Evolutionary conservation across 192 early-diverging fungal genomes (phyloP).

Genomic region (Physocladia obscura): DNA sequence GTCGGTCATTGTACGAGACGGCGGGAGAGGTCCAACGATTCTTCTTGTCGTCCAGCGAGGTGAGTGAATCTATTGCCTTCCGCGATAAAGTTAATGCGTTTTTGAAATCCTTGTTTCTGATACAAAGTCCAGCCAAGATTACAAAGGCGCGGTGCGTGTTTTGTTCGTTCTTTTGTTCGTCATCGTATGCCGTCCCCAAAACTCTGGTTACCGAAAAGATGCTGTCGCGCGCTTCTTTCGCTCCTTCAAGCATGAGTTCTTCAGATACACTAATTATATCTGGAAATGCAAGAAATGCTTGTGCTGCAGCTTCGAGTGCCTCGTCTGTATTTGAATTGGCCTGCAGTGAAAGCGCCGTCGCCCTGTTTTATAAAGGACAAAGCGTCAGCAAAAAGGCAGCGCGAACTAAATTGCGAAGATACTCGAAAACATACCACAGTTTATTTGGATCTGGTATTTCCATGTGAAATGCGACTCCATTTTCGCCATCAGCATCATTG

Average conservation of each 20-base stretch:
- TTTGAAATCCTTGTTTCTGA: background rate
- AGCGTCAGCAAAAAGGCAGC: background rate
- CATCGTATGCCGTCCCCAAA: background rate
- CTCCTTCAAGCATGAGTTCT: background rate
- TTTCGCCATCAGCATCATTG: no score
- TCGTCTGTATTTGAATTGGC: background rate
- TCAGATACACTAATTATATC: background rate
- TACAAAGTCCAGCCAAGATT: background rate
- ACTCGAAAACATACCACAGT: slow-evolving; percentile 1
- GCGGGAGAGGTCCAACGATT: background rate
- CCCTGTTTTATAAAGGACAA: background rate
- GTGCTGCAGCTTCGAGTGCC: background rate
- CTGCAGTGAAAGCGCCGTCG: background rate
- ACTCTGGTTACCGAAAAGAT: background rate
- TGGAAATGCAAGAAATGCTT: background rate
- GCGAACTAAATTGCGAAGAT: background rate
- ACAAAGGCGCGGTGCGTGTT: background rate
- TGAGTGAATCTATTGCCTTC: background rate
- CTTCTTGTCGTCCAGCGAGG: background rate
- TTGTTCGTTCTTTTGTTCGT: background rate
- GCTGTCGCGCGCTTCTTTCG: background rate
- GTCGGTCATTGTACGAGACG: background rate
- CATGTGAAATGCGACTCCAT: no score
- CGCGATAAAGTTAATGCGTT: background rate
- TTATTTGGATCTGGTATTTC: background rate